A percentile compares a stretch with the other conserved stretches of the same genome.
phyloP scores from a whole-genome alignment of 768 basidiomycete genomes.

The Vararia minispora region DNA sequence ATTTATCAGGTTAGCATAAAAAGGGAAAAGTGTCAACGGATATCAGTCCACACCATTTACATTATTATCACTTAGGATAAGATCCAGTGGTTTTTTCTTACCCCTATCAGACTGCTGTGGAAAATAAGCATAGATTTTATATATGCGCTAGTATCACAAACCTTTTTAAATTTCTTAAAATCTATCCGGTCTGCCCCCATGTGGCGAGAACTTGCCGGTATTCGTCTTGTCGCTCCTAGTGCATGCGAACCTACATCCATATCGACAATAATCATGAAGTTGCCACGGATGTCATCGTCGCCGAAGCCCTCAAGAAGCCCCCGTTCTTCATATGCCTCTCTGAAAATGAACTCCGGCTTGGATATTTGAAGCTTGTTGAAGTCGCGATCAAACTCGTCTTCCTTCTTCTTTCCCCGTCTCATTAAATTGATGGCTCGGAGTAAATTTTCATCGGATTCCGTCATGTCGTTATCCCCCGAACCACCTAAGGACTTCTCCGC shows the following conservation, averaged over 20 bases:
- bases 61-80: too few relatives aligned
- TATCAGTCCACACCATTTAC: too few relatives aligned
- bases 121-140: conserved; percentile 16
- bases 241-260: conserved; percentile 30
- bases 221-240: conserved; percentile 11
- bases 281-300: conserved; percentile 49
- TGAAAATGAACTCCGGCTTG: conserved; percentile 37
- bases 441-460: conserved; percentile 51
- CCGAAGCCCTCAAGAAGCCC: conserved; percentile 50
- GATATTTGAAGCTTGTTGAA: conserved; percentile 64
- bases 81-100: too few relatives aligned
- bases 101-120: too few relatives aligned
- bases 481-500: too few relatives aligned
- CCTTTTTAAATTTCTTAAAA: conserved; percentile 69
- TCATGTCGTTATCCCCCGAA: conserved; percentile 4
- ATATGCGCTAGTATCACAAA: conserved; percentile 16
- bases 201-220: neutral
- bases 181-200: conserved; percentile 24
- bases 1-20: too few relatives aligned
- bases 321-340: conserved; percentile 42
- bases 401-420: conserved; percentile 52
- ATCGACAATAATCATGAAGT: conserved; percentile 67
- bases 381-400: conserved; percentile 63
- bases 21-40: too few relatives aligned
- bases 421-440: conserved; percentile 59